Conservation (phyloP, 208 protist species). For the Endotrypanum monterogeii region DNA sequence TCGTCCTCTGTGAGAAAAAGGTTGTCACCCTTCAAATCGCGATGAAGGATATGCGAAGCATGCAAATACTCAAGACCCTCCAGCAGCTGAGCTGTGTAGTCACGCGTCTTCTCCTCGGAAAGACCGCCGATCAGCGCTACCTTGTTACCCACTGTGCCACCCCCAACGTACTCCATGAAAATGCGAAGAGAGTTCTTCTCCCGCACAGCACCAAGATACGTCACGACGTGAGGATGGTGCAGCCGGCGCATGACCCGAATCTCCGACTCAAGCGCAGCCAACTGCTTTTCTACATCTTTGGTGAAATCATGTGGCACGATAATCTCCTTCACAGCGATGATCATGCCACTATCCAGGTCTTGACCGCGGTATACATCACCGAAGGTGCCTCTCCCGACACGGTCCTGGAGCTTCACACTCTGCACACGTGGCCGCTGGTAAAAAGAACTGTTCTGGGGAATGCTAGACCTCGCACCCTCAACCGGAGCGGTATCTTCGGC, state of each 20-base stretch:
- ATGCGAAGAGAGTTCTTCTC: slow-evolving; percentile 83
- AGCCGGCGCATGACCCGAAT: slow-evolving; percentile 93
- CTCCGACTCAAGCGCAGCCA: slow-evolving; percentile 84
- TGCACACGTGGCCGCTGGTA: slow-evolving; percentile 36
- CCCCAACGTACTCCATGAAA: slow-evolving; percentile 92
- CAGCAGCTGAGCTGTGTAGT: slow-evolving; percentile 87
- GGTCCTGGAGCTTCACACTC: slow-evolving; percentile 45
- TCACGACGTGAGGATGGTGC: slow-evolving; percentile 90
- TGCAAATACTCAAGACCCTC: slow-evolving; percentile 91
- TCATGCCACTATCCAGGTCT: slow-evolving; percentile 73
- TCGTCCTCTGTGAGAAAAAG: slow-evolving; percentile 81
- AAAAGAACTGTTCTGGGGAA: slow-evolving; percentile 4
- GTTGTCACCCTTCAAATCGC: slow-evolving; percentile 94
- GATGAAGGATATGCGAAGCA: slow-evolving; percentile 79
- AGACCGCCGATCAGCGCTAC: slow-evolving; percentile 68
- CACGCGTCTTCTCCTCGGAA: slow-evolving; percentile 58
- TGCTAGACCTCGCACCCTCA: background rate
- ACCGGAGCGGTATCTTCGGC: background rate
- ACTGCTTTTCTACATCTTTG: slow-evolving; percentile 80
- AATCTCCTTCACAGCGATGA: slow-evolving; percentile 88
- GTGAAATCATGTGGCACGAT: slow-evolving; percentile 79
- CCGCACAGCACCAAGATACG: slow-evolving; percentile 80
- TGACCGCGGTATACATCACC: slow-evolving; percentile 84
- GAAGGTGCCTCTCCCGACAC: slow-evolving; percentile 81
- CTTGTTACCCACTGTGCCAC: slow-evolving; percentile 76